Conservation (phyloP, 1,284 basidiomycete genomes). For the Melampsora occidentalis region DNA sequence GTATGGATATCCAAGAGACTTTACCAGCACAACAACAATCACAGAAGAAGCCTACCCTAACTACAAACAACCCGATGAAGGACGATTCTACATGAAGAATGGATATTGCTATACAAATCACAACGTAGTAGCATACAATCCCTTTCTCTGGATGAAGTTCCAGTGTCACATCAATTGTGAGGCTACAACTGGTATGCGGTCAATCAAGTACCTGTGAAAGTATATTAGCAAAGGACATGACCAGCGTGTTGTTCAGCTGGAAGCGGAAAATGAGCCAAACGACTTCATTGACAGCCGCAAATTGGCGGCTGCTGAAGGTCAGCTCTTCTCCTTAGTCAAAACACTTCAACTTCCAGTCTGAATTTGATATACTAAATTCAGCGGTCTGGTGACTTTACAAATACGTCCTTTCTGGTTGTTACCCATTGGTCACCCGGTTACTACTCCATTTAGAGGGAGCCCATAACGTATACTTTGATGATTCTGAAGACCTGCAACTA, state of each 20-base stretch:
- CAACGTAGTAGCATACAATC: constrained; percentile 14
- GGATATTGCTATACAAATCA: background rate
- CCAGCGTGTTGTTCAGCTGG: background rate
- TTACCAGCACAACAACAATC: background rate
- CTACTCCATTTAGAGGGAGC: background rate
- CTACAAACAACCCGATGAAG: background rate
- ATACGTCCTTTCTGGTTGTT: background rate
- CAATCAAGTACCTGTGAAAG: too few species aligned
- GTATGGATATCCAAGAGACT: background rate
- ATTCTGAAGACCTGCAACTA: background rate
- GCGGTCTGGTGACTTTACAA: background rate
- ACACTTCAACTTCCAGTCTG: too few species aligned
- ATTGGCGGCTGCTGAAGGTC: background rate
- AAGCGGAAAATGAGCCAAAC: constrained; percentile 1
- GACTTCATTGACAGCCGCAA: background rate
- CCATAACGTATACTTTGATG: background rate
- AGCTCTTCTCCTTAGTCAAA: background rate
- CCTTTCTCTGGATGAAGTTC: background rate
- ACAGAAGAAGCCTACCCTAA: background rate
- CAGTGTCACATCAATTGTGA: constrained; percentile 28
- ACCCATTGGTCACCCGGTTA: background rate
- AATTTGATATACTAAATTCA: background rate
- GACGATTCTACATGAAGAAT: background rate
- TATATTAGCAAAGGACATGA: constrained; percentile 8
- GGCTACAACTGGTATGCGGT: too few species aligned